Conservation (phyloP, 352 stramenopile species). For the Pythium aphanidermatum region DNA sequence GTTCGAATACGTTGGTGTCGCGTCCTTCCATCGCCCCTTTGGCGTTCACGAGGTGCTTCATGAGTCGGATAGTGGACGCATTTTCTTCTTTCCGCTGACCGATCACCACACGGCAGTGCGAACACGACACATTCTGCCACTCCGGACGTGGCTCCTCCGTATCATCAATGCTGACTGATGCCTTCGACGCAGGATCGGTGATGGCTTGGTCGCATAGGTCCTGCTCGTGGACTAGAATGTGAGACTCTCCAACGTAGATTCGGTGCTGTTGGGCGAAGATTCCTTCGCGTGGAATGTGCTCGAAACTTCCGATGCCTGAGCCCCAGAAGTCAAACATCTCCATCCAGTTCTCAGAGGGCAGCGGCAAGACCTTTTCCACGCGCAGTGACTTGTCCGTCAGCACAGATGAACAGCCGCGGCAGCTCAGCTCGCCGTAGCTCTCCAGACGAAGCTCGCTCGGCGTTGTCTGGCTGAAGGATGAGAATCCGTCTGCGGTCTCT, state of each 20-base stretch:
- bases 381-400: constrained; percentile 10
- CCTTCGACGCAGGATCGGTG: background rate
- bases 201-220: constrained; percentile 28
- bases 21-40: background rate
- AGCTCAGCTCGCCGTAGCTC: constrained; percentile 39
- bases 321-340: constrained; percentile 88
- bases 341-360: constrained; percentile 80
- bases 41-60: constrained; percentile 52
- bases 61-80: constrained; percentile 38
- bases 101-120: constrained; percentile 29
- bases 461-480: constrained; percentile 48
- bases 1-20: constrained; percentile 41
- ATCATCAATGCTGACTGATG: too few species aligned
- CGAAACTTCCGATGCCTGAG: constrained; percentile 66
- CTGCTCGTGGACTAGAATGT: constrained; percentile 48
- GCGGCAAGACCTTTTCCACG: constrained; percentile 57
- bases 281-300: constrained; percentile 65
- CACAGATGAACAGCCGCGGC: constrained; percentile 29
- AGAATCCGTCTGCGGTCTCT: constrained; percentile 39
- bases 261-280: constrained; percentile 46
- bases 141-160: constrained; percentile 14
- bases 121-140: constrained; percentile 38
- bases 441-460: constrained; percentile 31
- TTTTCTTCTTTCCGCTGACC: constrained; percentile 34
- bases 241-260: constrained; percentile 58